Percentiles rank a stretch among this genome's conserved stretches.
phyloP scores from a whole-genome alignment of 2,329 filamentous ascomycete species.

The Chrysoporthe puriensis region DNA sequence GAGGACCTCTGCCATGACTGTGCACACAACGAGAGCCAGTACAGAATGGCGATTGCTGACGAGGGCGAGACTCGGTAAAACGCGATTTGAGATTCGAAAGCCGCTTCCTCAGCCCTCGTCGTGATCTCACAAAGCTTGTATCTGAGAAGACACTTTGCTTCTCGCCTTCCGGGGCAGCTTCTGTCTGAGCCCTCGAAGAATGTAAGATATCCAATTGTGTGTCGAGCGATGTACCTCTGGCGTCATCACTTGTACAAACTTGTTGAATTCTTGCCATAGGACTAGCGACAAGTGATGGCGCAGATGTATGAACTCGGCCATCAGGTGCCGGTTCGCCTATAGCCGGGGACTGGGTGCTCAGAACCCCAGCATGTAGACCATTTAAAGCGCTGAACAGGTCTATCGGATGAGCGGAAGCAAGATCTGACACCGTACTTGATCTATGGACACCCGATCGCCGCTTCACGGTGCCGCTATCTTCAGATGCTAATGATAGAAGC shows the following conservation, averaged over 20 bases:
- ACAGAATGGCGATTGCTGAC: neutral
- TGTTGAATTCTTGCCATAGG: constrained; percentile 15
- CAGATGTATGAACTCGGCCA: neutral
- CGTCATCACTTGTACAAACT: constrained; percentile 7
- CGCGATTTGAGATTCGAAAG: constrained; percentile 34
- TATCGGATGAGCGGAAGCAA: constrained; percentile 17
- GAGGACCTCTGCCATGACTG: neutral
- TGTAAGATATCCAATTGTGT: constrained; percentile 21
- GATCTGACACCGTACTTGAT: constrained; percentile 25
- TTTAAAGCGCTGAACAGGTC: constrained; percentile 23
- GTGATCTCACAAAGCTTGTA: constrained; percentile 24
- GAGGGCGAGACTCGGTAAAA: constrained; percentile 31
- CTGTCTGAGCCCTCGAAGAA: constrained; percentile 3
- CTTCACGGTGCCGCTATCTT: constrained; percentile 28
- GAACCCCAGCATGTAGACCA: neutral
- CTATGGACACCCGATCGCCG: constrained; percentile 23
- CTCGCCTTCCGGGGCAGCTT: constrained; percentile 16
- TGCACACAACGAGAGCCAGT: neutral
- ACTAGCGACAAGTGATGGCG: constrained; percentile 1
- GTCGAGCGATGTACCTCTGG: constrained; percentile 23
- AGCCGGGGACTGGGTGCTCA: neutral
- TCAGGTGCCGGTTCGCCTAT: neutral
- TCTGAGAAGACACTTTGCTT: constrained; percentile 31
- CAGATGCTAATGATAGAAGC: constrained; percentile 7
- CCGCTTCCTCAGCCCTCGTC: constrained; percentile 32